These are phyloP conservation scores for Malassezia sympodialis DNA, from an alignment of 1,284 basidiomycete genomes.

Conservation along the genomic window DNA sequence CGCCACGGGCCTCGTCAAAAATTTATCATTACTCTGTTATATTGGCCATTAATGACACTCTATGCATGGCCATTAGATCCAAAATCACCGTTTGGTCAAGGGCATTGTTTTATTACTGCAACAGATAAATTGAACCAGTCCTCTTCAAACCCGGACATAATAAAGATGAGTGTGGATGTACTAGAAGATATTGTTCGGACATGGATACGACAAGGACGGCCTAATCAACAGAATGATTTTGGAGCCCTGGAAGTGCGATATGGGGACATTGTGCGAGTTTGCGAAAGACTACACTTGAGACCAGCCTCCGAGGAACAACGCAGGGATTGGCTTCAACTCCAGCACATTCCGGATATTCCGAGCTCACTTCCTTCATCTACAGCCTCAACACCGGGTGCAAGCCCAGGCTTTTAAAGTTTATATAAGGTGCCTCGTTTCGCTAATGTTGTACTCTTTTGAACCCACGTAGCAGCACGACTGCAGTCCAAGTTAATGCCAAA, in stretches of 20 bases:
- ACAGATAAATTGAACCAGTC: not conserved
- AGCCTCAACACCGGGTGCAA: not conserved
- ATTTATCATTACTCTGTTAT: conserved; percentile 7
- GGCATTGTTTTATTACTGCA: conserved; percentile 8
- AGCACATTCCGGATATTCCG: conserved; percentile 7
- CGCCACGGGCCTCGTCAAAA: conserved; percentile 2
- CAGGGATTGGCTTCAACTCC: conserved; percentile 1
- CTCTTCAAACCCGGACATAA: not conserved
- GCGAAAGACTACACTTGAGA: not conserved
- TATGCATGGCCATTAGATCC: conserved; percentile 17
- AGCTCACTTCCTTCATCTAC: conserved; percentile 4
- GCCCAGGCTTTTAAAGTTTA: not conserved
- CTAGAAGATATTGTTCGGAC: conserved; percentile 9
- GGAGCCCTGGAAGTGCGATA: not conserved
- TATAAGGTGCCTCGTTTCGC: too few species aligned
- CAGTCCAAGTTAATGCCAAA: not conserved
- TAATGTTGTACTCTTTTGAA: too few species aligned
- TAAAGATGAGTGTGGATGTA: conserved; percentile 5
- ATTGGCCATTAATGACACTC: conserved; percentile 6
- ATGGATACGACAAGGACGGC: conserved; percentile 6
- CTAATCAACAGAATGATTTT: not conserved
- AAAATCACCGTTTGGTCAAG: not conserved
- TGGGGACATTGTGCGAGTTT: conserved; percentile 2
- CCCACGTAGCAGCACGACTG: too few species aligned
- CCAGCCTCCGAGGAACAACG: conserved; percentile 1